Conservation (phyloP, 306 rosid genomes). For the Gynostemma pentaphyllum region DNA sequence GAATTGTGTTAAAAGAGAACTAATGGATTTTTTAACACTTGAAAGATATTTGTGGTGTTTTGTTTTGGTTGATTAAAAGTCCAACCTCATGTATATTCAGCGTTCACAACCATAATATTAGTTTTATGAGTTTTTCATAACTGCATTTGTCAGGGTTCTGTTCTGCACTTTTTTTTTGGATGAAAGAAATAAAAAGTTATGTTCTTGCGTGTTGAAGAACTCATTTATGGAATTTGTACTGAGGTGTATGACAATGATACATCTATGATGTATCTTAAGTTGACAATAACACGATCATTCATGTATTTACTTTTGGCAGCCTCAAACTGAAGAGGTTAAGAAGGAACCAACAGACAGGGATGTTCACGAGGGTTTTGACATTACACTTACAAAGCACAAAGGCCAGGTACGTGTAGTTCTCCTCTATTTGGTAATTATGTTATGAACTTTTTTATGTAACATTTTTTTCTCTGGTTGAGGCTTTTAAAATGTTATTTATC, state of each 20-base stretch:
- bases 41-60: not conserved
- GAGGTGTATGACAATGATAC: too few species aligned
- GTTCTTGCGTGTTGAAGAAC: not conserved
- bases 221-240: not conserved
- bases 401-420: slow-evolving; percentile 42
- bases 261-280: not conserved
- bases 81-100: not conserved
- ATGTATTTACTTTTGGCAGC: slow-evolving; percentile 43
- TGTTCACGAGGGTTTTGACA: slow-evolving; percentile 76
- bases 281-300: not conserved
- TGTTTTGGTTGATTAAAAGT: not conserved
- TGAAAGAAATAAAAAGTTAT: too few species aligned
- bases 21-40: not conserved
- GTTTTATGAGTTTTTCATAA: not conserved
- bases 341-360: slow-evolving; percentile 78
- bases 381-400: slow-evolving; percentile 72
- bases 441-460: not conserved
- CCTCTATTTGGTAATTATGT: slow-evolving; percentile 1
- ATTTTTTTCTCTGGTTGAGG: not conserved
- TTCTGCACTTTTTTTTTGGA: too few species aligned
- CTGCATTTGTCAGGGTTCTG: too few species aligned
- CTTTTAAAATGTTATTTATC: not conserved
- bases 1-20: not conserved
- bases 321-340: slow-evolving; percentile 72
- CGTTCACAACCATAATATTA: not conserved